phyloP scores from a whole-genome alignment of 2,329 filamentous ascomycete species.

The Aspergillus sp. region DNA sequence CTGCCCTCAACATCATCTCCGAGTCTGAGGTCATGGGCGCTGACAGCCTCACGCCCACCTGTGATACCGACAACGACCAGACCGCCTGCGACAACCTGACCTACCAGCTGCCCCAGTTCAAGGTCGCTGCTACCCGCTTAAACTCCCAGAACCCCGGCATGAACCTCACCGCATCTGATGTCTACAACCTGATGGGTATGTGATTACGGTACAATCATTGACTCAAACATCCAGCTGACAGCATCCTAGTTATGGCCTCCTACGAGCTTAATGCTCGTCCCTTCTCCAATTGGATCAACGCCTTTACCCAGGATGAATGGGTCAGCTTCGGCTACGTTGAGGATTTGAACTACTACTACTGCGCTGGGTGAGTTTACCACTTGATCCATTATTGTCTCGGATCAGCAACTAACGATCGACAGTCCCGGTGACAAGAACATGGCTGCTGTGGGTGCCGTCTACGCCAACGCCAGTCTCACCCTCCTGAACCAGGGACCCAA shows the following conservation, averaged over 20 bases:
- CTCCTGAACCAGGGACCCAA: constrained; percentile 24
- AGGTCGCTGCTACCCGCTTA: constrained; percentile 23
- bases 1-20: constrained; percentile 27
- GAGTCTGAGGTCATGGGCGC: constrained; percentile 23
- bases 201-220: neutral
- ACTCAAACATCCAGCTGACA: neutral
- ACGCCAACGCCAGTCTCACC: constrained; percentile 22
- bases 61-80: constrained; percentile 16
- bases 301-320: constrained; percentile 29
- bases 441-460: constrained; percentile 24
- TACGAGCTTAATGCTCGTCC: constrained; percentile 25
- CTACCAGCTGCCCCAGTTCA: constrained; percentile 15
- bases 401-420: neutral
- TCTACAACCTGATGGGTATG: constrained; percentile 27
- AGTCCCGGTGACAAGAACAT: constrained; percentile 25
- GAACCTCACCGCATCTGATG: constrained; percentile 19
- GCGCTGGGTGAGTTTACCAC: constrained; percentile 19
- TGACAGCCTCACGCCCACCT: constrained; percentile 23
- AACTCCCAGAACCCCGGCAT: constrained; percentile 25
- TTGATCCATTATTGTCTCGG: neutral
- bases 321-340: constrained; percentile 23
- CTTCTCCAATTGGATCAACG: constrained; percentile 25
- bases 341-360: constrained; percentile 27
- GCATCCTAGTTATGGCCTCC: constrained; percentile 18
- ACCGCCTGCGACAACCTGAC: constrained; percentile 16